Evolutionary conservation across 306 rosid species (phyloP).

Genomic region (Pueraria montana): DNA sequence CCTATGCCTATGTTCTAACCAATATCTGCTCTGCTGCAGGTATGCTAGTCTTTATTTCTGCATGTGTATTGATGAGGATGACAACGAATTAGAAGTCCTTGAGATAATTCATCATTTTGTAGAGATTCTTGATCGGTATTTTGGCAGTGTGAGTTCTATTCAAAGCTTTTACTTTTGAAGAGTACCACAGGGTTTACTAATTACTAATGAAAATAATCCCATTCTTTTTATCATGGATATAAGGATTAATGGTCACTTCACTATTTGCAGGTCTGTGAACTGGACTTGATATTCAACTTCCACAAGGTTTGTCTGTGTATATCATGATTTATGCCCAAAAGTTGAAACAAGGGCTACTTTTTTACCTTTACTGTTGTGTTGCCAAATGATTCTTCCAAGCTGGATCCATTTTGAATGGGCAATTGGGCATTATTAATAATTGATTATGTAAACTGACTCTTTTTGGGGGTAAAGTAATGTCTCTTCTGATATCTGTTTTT

Average conservation of each 20-base stretch:
- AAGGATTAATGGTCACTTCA: slow-evolving; percentile 11
- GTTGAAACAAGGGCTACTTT: not conserved
- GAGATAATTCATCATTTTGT: slow-evolving; percentile 92
- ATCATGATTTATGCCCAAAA: slow-evolving; percentile 41
- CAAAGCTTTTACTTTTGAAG: slow-evolving; percentile 36
- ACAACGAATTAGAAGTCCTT: slow-evolving; percentile 89
- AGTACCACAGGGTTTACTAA: not conserved
- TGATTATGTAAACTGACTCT: too few relatives aligned
- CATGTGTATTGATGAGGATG: slow-evolving; percentile 90
- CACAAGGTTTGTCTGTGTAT: slow-evolving; percentile 71
- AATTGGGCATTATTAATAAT: too few relatives aligned
- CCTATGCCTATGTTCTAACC: too few relatives aligned
- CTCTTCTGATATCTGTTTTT: too few relatives aligned
- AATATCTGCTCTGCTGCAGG: too few relatives aligned
- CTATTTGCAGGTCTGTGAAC: slow-evolving; percentile 74
- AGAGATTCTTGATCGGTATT: slow-evolving; percentile 94
- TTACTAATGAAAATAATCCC: not conserved
- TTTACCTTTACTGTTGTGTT: not conserved
- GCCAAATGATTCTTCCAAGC: not conserved
- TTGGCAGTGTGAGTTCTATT: slow-evolving; percentile 79
- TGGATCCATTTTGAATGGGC: slow-evolving; percentile 27
- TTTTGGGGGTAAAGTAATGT: too few relatives aligned
- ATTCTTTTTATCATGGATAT: too few relatives aligned
- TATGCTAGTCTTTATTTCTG: slow-evolving; percentile 95
- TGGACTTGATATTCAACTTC: slow-evolving; percentile 91